Evolutionary conservation across 208 protist genomes (phyloP).

Genomic region (Naegleria gruberi): DNA sequence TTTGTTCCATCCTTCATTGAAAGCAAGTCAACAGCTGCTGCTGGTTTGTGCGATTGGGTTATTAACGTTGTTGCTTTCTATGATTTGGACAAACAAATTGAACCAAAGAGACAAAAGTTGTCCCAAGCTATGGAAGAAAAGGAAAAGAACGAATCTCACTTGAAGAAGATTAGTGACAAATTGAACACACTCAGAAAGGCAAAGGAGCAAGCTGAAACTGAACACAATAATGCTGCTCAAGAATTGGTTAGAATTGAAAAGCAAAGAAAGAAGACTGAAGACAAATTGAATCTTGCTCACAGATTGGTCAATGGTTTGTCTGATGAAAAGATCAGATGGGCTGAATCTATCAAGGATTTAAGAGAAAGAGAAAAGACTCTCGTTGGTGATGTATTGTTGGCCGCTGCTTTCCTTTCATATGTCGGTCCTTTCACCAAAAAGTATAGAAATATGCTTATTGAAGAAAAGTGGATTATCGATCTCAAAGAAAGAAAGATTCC

Average conservation of each 20-base stretch:
- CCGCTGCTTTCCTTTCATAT: constrained; percentile 74
- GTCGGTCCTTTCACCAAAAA: constrained; percentile 66
- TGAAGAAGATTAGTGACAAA: constrained; percentile 86
- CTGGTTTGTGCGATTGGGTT: constrained; percentile 91
- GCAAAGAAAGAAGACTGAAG: constrained; percentile 81
- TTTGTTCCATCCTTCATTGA: constrained; percentile 80
- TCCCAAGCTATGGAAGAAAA: constrained; percentile 79
- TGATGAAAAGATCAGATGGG: constrained; percentile 69
- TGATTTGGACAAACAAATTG: constrained; percentile 58
- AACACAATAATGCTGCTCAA: constrained; percentile 86
- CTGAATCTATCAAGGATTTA: constrained; percentile 45
- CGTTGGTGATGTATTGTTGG: constrained; percentile 71
- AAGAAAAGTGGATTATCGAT: constrained; percentile 58
- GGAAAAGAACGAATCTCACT: constrained; percentile 60
- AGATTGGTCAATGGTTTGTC: constrained; percentile 64
- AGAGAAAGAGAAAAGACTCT: constrained; percentile 47
- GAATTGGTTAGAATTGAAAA: constrained; percentile 80
- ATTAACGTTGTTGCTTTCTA: constrained; percentile 69
- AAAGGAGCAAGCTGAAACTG: constrained; percentile 71
- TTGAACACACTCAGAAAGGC: constrained; percentile 85
- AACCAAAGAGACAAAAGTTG: constrained; percentile 87
- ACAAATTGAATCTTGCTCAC: constrained; percentile 81
- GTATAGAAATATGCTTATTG: constrained; percentile 49
- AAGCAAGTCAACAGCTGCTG: constrained; percentile 86
- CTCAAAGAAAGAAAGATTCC: constrained; percentile 48